These are phyloP conservation scores for Cercophora newfieldiana DNA, from an alignment of 495 filamentous ascomycete genomes.

Conservation along the genomic window DNA sequence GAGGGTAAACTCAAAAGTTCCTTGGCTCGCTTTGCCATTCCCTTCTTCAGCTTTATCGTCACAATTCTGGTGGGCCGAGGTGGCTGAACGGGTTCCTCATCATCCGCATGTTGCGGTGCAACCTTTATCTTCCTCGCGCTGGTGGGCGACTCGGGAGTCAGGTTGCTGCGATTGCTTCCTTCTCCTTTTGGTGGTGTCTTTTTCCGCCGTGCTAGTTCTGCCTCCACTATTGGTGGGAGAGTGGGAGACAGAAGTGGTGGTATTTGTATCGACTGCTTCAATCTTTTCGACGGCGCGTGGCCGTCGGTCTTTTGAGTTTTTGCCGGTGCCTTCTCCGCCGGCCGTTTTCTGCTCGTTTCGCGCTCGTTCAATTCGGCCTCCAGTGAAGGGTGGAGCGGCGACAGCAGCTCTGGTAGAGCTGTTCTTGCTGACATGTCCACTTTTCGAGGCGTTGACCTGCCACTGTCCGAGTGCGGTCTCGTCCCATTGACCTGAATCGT, in stretches of 20 bases:
- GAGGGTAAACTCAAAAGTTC: constrained; percentile 47
- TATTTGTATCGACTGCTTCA: constrained; percentile 31
- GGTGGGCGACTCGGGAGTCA: constrained; percentile 38
- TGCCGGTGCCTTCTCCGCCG: constrained; percentile 36
- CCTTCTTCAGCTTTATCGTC: constrained; percentile 46
- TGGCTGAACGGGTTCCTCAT: constrained; percentile 29
- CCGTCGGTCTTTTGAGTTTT: constrained; percentile 23
- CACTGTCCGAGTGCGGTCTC: constrained; percentile 32
- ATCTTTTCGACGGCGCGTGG: constrained; percentile 32
- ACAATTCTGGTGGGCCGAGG: constrained; percentile 28
- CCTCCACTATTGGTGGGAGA: constrained; percentile 46
- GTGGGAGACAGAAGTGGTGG: constrained; percentile 51
- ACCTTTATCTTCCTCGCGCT: constrained; percentile 40
- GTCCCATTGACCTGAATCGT: constrained; percentile 48
- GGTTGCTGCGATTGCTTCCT: constrained; percentile 29
- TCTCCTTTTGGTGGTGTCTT: constrained; percentile 35
- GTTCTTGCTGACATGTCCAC: constrained; percentile 31
- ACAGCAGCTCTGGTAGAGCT: constrained; percentile 40
- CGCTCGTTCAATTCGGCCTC: constrained; percentile 31
- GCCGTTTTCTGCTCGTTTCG: constrained; percentile 30
- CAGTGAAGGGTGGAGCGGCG: constrained; percentile 44
- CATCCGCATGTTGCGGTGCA: constrained; percentile 30
- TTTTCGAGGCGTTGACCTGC: constrained; percentile 39
- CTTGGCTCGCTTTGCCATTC: constrained; percentile 40
- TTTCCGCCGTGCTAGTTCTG: constrained; percentile 38